Evolutionary conservation across 495 filamentous ascomycete species (phyloP), one percentile per base, ranked within the genome.

Genomic region (Monascus purpureus): DNA sequence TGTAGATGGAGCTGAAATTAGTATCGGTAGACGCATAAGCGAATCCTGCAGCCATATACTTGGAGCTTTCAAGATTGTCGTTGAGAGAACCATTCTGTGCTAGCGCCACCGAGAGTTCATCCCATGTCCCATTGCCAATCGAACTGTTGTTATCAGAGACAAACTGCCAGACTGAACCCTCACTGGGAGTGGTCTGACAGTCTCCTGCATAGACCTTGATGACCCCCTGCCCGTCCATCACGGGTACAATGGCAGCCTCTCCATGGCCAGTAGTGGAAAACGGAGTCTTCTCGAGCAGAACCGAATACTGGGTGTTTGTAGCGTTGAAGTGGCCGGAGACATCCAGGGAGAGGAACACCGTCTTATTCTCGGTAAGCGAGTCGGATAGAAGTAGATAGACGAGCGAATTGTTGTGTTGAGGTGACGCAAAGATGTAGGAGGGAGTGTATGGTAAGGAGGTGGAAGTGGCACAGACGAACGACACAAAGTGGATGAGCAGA

Each of bases 371-470:
- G 34, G 29, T 58, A 37, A 53, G 63, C 47, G 49, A 55, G 31
- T 54, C 58, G 35, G 59, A 55, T 38, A 49, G 60, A 37, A 88
- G 68, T 35, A 86, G 59, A 47, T 86, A 88, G 20, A 59, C 52
- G 33, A 64, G 36, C 2, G 57, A 51, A 26, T 61, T 49, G 40
- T 63, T 63, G 25, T 67, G 58, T 18, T 53, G 47, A 8, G 68
- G 49, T 3, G 77, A 58, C 19, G 82, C 60, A 28, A 70, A 57
- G 13, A 87, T 65, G 14, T 63, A 68, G 0, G 85, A 80, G 0
- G 85, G 82, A 15, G 68, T 72, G 60, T 92, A 93, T 18, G 82
- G 82, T 15, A 83, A 59, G 14, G 61, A 50, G 34, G 65, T 45
- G 40, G 32, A 26, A 17, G 32, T 39, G 17, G 39, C 24, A 9